Percentiles rank a stretch among this genome's conserved stretches.
Conservation (phyloP, 2,329 filamentous ascomycete species). For the Colletotrichum sojae region DNA sequence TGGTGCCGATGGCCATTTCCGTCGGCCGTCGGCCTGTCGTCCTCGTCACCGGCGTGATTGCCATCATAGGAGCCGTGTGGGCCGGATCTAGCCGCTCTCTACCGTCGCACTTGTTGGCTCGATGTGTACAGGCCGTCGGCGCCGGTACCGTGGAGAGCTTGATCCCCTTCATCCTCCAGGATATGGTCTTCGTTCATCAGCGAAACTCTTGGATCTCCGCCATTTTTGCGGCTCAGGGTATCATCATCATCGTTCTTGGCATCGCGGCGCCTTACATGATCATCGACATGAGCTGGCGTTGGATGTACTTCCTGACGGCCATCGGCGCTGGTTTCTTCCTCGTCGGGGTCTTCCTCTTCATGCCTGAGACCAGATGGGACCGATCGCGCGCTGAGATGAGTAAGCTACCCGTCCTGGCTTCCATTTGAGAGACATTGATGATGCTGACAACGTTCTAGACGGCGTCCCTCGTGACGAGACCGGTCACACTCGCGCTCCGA, state of each 20-base stretch:
- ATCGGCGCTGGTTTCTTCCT: conserved; percentile 46
- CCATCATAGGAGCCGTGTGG: conserved; percentile 52
- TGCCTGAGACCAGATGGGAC: conserved; percentile 53
- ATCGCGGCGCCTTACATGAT: conserved; percentile 49
- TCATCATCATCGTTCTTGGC: conserved; percentile 48
- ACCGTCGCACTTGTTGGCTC: conserved; percentile 48
- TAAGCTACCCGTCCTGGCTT: neutral
- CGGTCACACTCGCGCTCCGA: conserved; percentile 26
- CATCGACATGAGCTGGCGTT: conserved; percentile 50
- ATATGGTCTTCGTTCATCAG: conserved; percentile 56
- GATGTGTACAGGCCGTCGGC: conserved; percentile 52
- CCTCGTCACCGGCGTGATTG: conserved; percentile 48
- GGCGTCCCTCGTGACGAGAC: conserved; percentile 42
- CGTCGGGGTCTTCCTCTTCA: conserved; percentile 47
- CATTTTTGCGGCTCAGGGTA: conserved; percentile 47
- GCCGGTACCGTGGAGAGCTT: conserved; percentile 53
- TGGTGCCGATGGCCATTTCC: conserved; percentile 53
- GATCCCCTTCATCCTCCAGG: conserved; percentile 54
- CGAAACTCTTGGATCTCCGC: conserved; percentile 51
- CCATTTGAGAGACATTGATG: neutral
- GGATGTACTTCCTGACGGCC: conserved; percentile 52
- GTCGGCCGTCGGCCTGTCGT: conserved; percentile 53
- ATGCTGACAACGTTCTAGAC: conserved; percentile 32
- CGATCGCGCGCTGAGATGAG: conserved; percentile 49
- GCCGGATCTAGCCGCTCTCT: conserved; percentile 50